Evolutionary conservation across 73 alveolate species (phyloP).

Genomic region (Paramecium biaurelia): DNA sequence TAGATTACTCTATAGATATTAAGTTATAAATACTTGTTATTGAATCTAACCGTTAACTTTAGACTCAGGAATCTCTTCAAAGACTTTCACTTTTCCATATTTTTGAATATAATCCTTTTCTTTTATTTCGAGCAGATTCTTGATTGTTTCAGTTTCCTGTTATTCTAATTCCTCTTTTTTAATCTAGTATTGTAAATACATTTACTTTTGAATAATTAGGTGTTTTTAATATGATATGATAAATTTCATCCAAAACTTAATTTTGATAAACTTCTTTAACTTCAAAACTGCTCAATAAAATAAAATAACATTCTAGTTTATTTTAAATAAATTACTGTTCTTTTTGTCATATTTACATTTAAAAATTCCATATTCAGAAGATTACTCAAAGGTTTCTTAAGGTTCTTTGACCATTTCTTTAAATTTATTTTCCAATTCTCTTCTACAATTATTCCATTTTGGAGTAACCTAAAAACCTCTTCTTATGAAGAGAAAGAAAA

Average conservation of each 20-base stretch:
- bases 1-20: not conserved
- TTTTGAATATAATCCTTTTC: not conserved
- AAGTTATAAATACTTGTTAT: not conserved
- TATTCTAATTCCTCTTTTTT: conserved; percentile 6
- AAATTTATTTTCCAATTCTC: not conserved
- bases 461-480: not conserved
- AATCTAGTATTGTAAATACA: not conserved
- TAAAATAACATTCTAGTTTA: conserved; percentile 13
- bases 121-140: not conserved
- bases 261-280: not conserved
- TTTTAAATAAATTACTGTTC: not conserved
- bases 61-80: not conserved
- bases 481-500: conserved; percentile 22
- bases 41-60: not conserved
- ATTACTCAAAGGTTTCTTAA: not conserved
- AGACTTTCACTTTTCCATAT: not conserved
- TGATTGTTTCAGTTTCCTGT: not conserved
- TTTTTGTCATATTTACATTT: conserved; percentile 13
- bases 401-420: not conserved
- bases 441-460: not conserved
- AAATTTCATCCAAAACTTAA: not conserved
- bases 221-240: not conserved
- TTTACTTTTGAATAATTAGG: conserved; percentile 8
- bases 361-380: not conserved
- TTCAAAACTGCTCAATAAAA: not conserved